Conservation (phyloP, 2,329 filamentous ascomycete species). For the Lithohypha guttulata region DNA sequence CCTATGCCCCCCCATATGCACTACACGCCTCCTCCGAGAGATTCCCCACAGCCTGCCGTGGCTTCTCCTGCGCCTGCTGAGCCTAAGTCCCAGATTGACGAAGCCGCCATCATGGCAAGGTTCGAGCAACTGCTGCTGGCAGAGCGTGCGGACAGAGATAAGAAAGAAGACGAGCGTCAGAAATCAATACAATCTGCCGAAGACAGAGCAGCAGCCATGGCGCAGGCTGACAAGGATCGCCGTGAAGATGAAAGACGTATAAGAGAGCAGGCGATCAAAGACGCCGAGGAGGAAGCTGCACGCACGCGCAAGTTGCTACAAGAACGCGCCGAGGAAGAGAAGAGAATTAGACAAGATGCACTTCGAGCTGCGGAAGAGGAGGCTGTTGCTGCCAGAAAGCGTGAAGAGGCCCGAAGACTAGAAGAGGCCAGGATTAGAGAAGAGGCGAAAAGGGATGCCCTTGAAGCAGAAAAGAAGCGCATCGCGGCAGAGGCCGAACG, state of each 20-base stretch:
- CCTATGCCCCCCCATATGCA: conserved; percentile 7
- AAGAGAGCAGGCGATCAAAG: conserved; percentile 24
- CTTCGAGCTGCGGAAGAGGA: conserved; percentile 17
- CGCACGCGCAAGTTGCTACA: conserved; percentile 41
- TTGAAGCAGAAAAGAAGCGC: conserved; percentile 8
- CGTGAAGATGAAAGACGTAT: conserved; percentile 22
- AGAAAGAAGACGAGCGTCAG: conserved; percentile 14
- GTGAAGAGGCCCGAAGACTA: conserved; percentile 28
- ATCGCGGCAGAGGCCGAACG: conserved; percentile 19
- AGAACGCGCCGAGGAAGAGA: conserved; percentile 26
- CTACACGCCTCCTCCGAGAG: conserved; percentile 4
- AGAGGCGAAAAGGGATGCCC: conserved; percentile 19
- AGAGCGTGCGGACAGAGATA: conserved; percentile 6
- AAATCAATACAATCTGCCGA: conserved; percentile 41
- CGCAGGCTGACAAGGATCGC: conserved; percentile 7
- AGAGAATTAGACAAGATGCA: conserved; percentile 25
- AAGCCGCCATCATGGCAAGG: conserved; percentile 5
- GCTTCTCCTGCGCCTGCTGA: conserved; percentile 8
- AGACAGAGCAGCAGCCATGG: conserved; percentile 38
- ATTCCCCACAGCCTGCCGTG: conserved; percentile 6
- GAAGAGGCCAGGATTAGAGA: conserved; percentile 26
- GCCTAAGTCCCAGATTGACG: conserved; percentile 11
- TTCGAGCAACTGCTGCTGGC: conserved; percentile 6
- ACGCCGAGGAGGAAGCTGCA: conserved; percentile 16
- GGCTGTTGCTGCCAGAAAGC: conserved; percentile 39